Evolutionary conservation across 2,329 filamentous ascomycete genomes (phyloP), one percentile per base, ranked within the genome.

Genomic region (Fusarium aywerte): DNA sequence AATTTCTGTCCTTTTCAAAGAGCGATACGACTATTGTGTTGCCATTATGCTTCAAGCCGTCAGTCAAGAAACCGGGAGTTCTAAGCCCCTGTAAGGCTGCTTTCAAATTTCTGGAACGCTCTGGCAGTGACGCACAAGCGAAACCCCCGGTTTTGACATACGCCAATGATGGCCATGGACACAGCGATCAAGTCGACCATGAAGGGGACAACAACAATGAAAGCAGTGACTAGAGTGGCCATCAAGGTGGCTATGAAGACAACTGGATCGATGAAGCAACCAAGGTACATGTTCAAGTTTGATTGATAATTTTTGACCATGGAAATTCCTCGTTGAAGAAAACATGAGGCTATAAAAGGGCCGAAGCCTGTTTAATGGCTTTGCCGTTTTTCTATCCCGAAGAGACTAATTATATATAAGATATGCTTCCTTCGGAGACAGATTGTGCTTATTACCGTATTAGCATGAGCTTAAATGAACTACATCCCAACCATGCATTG

Each of bases 281-380:
- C 33, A 5, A 15, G 11, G 6, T 23, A 21, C 6, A 7, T n/a
- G 9, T 11, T 16, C 16, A 43, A 23, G 21, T 8, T 16, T 18
- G n/a, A 42, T 42, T 53, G 7, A 64, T 53, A 16, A 53, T 23
- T n/a, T 53, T 59, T 16, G 54, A 50, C 53, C 53, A 67, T 4
- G 42, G 42, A 21, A 44, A 39, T 16, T 56, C 31, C n/a, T 51
- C 2, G 8, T 25, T 53, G 21, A 63, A 64, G 27, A 8, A 9
- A 21, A 6, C 20, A 16, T 13, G 16, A 10, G 20, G 20, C 13
- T 31, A 29, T 5, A 42, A 9, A 20, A 5, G 18, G 36, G 20
- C 13, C 35, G 36, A 35, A 40, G 33, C 43, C 38, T 45, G 43
- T 52, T 51, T 44, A 51, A 43, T 32, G n/a, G 7, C 29, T 29